Base-by-base conservation (phyloP, 306 rosid genomes). In the Arachis stenosperma region DNA sequence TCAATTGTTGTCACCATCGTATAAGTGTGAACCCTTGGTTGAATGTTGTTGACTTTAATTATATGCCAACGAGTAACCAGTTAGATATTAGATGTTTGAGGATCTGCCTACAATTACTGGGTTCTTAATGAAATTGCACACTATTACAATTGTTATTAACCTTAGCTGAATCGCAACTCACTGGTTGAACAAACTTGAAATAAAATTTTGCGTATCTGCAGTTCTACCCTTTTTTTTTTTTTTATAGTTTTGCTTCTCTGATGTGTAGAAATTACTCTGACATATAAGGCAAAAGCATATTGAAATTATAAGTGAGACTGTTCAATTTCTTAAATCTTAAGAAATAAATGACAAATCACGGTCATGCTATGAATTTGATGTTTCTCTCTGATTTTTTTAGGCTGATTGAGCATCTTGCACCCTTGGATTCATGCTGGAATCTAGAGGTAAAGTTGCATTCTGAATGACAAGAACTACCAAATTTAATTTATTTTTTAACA, bases 401-500 rank as follows among this genome's bases (percentile, higher is more conserved):
- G 96, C 88, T 70, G 88, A 92, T 7, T 90, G 82, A 84, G 64
- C 73, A 62, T 11, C 47, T 67, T 65, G 9, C 52, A 65, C 73
- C 79, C 72, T 61, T 65, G 81, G 80, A 56, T 75, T 80, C 70
- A 71, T 69, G 71, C 67, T 69, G 77, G 67, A 62, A 60, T 47
- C 82, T 80, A 42, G 86, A 92, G 96, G 97, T 92, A 87, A 81
- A 57, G 55, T 52, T 75, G 71, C 67, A 53, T 14, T 64, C 12
- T 61, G 71, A 65, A 53, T 74, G 56, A 11, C 63, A 67, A 55
- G 46, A 15, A 13, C 57, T 67, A 11, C 41, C 59, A 57, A 50
- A 14, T 58, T 22, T 22, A 1, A 47, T 69, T 65, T 53, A 8
- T 60, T 52, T 15, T 56, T 41, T 12, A 37, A 9, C 3, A 13